Evolutionary conservation across 305 asterid genomes (phyloP).

Genomic region (Plantago rigida): DNA sequence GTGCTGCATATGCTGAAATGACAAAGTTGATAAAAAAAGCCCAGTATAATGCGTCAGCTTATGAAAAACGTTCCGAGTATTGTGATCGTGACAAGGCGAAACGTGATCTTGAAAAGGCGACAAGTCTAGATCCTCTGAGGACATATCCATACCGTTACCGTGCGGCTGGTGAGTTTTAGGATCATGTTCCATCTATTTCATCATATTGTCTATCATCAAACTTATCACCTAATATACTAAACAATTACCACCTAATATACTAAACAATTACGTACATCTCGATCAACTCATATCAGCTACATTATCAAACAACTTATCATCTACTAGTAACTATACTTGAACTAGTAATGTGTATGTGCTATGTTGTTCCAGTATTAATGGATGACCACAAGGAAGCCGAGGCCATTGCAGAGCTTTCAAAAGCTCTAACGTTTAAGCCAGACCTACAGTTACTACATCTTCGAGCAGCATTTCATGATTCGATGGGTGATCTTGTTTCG

Average conservation of each 20-base stretch:
- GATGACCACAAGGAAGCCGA: constrained; percentile 82
- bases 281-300: too few species aligned
- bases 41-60: constrained; percentile 55
- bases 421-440: constrained; percentile 69
- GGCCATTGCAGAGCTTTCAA: constrained; percentile 72
- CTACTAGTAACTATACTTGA: not conserved
- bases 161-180: constrained; percentile 50
- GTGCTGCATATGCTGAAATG: constrained; percentile 74
- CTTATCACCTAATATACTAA: not conserved
- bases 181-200: not conserved
- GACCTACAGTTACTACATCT: constrained; percentile 83
- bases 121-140: constrained; percentile 59
- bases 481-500: constrained; percentile 48
- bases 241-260: too few species aligned
- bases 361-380: constrained; percentile 55
- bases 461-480: constrained; percentile 86
- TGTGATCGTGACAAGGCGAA: constrained; percentile 66
- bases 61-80: constrained; percentile 66
- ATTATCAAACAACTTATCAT: too few species aligned
- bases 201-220: too few species aligned
- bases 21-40: constrained; percentile 65
- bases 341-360: not conserved
- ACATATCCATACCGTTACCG: constrained; percentile 67
- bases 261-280: too few species aligned
- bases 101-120: constrained; percentile 54